These are phyloP conservation scores for Plantago major DNA, from an alignment of 257 asterid species.

Conservation along the genomic window DNA sequence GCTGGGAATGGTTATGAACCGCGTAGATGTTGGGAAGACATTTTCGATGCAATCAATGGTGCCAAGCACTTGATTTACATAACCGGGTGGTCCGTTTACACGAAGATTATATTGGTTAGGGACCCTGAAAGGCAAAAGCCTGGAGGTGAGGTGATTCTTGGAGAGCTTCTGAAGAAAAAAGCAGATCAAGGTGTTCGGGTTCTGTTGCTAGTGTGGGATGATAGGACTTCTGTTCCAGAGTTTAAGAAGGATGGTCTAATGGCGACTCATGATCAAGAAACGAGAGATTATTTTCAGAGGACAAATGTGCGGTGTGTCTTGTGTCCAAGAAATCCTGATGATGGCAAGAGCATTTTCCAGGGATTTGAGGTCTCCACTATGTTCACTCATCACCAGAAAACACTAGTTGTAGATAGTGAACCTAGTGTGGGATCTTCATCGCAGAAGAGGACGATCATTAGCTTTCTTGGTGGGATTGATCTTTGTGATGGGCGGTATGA, in stretches of 20 bases:
- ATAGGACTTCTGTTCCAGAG: slow-evolving; percentile 49
- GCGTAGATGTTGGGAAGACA: slow-evolving; percentile 79
- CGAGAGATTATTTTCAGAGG: slow-evolving; percentile 42
- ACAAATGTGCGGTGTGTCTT: slow-evolving; percentile 64
- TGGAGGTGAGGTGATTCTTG: slow-evolving; percentile 52
- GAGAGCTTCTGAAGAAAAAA: slow-evolving; percentile 63
- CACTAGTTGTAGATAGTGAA: slow-evolving; percentile 57
- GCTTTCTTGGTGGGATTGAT: slow-evolving; percentile 91
- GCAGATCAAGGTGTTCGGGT: slow-evolving; percentile 78
- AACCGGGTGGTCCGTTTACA: slow-evolving; percentile 78
- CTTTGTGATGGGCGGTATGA: slow-evolving; percentile 89
- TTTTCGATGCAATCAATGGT: slow-evolving; percentile 50
- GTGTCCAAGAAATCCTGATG: slow-evolving; percentile 76
- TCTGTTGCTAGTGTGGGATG: slow-evolving; percentile 84
- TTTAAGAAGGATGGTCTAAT: slow-evolving; percentile 64
- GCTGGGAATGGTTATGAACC: slow-evolving; percentile 34
- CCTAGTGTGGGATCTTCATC: slow-evolving; percentile 11
- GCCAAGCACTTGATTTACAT: slow-evolving; percentile 75
- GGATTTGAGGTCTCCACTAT: slow-evolving; percentile 63
- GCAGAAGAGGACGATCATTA: slow-evolving; percentile 45
- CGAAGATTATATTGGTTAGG: slow-evolving; percentile 51
- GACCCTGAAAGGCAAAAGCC: slow-evolving; percentile 49
- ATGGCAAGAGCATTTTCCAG: slow-evolving; percentile 45
- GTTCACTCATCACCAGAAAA: slow-evolving; percentile 94
- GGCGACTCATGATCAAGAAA: slow-evolving; percentile 88